A percentile compares a stretch with the other conserved stretches of the same genome.
Evolutionary conservation across 129 eudicot species (phyloP).

Genomic region (Deinandra increscens): DNA sequence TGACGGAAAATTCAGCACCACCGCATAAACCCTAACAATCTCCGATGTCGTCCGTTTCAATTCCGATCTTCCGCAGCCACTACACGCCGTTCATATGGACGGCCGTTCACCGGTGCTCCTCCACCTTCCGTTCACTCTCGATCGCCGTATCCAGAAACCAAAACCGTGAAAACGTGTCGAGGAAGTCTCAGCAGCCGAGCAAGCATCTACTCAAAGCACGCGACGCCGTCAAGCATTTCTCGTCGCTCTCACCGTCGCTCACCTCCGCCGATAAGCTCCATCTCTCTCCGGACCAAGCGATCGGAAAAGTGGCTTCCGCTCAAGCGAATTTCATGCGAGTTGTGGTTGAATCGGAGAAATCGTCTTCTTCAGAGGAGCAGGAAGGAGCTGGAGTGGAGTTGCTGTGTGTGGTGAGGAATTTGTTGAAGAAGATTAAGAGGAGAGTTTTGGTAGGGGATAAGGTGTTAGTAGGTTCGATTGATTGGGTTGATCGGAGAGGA

Average conservation of each 20-base stretch:
- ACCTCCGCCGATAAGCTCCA: constrained; percentile 31
- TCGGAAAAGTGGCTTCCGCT: constrained; percentile 68
- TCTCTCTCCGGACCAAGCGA: constrained; percentile 57
- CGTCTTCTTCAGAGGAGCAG: constrained; percentile 8
- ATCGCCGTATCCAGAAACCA: constrained; percentile 39
- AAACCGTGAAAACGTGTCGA: constrained; percentile 36
- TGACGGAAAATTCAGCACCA: constrained; percentile 19
- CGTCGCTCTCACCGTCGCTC: constrained; percentile 55
- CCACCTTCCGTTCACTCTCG: constrained; percentile 30
- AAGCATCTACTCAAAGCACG: constrained; percentile 64
- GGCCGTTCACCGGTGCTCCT: constrained; percentile 29
- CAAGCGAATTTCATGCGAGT: constrained; percentile 99
- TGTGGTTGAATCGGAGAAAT: constrained; percentile 39
- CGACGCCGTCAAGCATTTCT: constrained; percentile 45
- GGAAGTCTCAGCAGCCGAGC: constrained; percentile 42
- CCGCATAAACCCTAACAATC: constrained; percentile 22
- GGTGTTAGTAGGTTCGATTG: constrained; percentile 81
- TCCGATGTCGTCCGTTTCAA: constrained; percentile 41
- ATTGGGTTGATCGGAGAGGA: constrained; percentile 85
- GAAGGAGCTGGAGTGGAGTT: constrained; percentile 53
- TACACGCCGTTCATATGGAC: constrained; percentile 29
- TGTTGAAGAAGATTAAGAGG: constrained; percentile 93
- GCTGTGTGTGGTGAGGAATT: constrained; percentile 80
- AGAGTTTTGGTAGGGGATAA: constrained; percentile 85
- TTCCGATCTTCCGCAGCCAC: constrained; percentile 48